Conservation (phyloP, 2,329 filamentous ascomycete genomes). For the Cryphonectria nitschkei region DNA sequence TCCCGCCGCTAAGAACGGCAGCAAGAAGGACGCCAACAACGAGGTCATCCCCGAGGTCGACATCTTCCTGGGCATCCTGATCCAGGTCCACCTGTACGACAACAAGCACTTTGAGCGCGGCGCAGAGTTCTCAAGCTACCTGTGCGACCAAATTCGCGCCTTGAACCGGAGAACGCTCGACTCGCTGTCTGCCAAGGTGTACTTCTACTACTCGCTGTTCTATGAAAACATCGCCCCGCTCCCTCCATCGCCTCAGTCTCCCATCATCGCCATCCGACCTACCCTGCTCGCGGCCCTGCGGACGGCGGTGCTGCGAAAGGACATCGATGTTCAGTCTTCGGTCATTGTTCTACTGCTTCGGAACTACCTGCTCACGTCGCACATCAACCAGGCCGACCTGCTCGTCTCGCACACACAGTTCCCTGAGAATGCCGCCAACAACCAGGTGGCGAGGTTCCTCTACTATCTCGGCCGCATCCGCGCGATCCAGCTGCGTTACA, state of each 20-base stretch:
- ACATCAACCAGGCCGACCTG: conserved; percentile 95
- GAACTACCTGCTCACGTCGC: conserved; percentile 94
- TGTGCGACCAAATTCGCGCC: conserved; percentile 83
- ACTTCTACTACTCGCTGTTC: conserved; percentile 98
- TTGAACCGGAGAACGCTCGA: conserved; percentile 94
- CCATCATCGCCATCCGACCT: conserved; percentile 83
- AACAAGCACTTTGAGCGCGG: conserved; percentile 79
- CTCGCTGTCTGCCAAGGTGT: conserved; percentile 90
- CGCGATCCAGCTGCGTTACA: conserved; percentile 95
- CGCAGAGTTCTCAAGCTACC: conserved; percentile 78
- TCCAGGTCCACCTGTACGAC: conserved; percentile 88
- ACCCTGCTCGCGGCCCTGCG: conserved; percentile 85
- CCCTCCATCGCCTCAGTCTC: conserved; percentile 85
- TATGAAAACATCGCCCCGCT: conserved; percentile 87
- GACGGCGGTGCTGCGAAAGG: conserved; percentile 95
- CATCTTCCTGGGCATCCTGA: conserved; percentile 83
- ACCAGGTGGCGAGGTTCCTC: conserved; percentile 94
- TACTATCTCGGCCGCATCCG: conserved; percentile 97
- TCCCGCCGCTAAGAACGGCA: conserved; percentile 52
- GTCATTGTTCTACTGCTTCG: conserved; percentile 93
- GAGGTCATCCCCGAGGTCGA: conserved; percentile 86
- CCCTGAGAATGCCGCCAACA: conserved; percentile 91
- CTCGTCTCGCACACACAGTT: conserved; percentile 96
- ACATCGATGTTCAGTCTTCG: conserved; percentile 94
- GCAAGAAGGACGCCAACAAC: conserved; percentile 70